Percentiles rank a stretch among this genome's conserved stretches.
Conservation (phyloP, 768 basidiomycete species). For the Mycena leptocephala region DNA sequence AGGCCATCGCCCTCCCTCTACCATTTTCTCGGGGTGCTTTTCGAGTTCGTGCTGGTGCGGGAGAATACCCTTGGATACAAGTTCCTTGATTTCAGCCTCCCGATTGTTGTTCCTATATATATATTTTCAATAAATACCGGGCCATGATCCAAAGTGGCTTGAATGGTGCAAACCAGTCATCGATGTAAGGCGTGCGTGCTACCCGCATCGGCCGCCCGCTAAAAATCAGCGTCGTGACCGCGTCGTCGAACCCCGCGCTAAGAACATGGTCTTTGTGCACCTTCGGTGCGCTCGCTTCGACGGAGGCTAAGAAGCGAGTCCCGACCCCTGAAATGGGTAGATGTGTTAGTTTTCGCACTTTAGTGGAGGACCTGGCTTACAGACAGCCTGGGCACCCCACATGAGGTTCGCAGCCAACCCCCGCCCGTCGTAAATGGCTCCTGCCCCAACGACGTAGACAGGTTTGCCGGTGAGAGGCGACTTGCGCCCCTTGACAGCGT, state of each 20-base stretch:
- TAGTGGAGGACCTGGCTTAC: constrained; percentile 49
- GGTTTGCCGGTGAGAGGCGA: constrained; percentile 89
- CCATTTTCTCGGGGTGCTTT: constrained; percentile 86
- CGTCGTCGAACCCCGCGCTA: constrained; percentile 83
- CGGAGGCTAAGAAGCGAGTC: constrained; percentile 88
- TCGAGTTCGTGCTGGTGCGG: constrained; percentile 78
- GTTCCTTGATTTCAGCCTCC: background rate
- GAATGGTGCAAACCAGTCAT: constrained; percentile 66
- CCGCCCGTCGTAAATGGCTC: constrained; percentile 94
- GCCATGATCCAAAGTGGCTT: background rate
- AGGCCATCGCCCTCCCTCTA: constrained; percentile 80
- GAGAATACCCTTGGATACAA: background rate
- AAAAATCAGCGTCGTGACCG: constrained; percentile 89
- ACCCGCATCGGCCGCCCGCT: constrained; percentile 93
- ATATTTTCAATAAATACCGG: too few species aligned
- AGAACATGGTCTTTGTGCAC: constrained; percentile 87
- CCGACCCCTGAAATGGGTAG: constrained; percentile 72
- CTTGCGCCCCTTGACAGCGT: constrained; percentile 82
- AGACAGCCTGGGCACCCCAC: constrained; percentile 93
- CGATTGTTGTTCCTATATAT: background rate
- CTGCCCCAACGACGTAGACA: constrained; percentile 92
- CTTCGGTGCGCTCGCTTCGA: constrained; percentile 87
- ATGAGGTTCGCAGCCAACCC: constrained; percentile 89
- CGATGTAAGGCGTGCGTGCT: constrained; percentile 86
- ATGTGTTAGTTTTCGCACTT: background rate